Evolutionary conservation across 2,329 filamentous ascomycete species (phyloP), one percentile per base, ranked within the genome.

Genomic region (Emmonsiellopsis sp.): DNA sequence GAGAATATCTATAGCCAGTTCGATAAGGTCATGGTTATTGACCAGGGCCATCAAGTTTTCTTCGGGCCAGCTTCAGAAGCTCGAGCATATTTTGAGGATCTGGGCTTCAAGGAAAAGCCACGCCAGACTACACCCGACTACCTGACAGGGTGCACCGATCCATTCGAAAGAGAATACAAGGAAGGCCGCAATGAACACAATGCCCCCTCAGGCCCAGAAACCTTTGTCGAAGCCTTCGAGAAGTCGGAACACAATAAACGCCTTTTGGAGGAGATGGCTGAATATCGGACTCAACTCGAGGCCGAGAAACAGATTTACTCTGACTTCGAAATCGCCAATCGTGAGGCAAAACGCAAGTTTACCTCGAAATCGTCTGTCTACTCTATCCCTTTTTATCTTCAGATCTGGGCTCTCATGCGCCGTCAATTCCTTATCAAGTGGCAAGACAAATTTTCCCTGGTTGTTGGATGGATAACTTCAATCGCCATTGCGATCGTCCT

Each of bases 1-100:
- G 87, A 93, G 69, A 89, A 83, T 61, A 88, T 92, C 56, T 91
- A 88, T 71, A 77, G 77, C 21, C 81, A 84, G 36, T 91, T 92
- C 57, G 88, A 94, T 74, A 93, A 92, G 68, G 87, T 93, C 10
- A 74, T 94, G 62, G 85, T 91, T 37, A 87, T 93, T 53, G 86
- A 91, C 56, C 79, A 81, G 42, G 88, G 88, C 2, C 80, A 79
- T 32, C 84, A 90, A 65, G 85, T 88, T 36, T 93, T 83, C 71
- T 90, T 87, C 55, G 88, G 88, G 1, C 84, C 84, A 0, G 72
- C 80, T 0, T 68, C 76, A 1, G 80, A 87, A 57, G 88, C 88
- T 1, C 77, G 86, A 31, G 70, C 69, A 48, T 92, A 92, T 66
- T 92, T 93, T 56, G 87, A 92, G 63, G 72, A 79, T 1, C 78